Evolutionary conservation across 2,329 filamentous ascomycete species (phyloP), one percentile per base, ranked within the genome.

Genomic region (Talaromyces sp.): DNA sequence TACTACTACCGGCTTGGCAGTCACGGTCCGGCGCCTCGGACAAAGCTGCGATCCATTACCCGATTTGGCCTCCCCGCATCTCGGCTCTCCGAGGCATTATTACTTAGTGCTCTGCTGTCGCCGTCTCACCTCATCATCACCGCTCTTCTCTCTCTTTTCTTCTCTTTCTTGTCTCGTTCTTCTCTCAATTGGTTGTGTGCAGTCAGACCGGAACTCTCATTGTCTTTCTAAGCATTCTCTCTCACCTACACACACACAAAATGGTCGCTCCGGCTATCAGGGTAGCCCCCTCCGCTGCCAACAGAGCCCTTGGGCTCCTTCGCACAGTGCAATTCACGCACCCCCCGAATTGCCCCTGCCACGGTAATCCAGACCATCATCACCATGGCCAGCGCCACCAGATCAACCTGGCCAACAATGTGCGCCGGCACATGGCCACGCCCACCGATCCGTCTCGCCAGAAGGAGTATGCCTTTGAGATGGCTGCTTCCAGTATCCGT

Each of bases 401-500:
- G 66, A 73, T 77, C 0, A 71, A 77, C 2, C 74, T 80, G 6
- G 71, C 81, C 48, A 80, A 81, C 66, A 83, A 84, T 76, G 83
- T 82, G 43, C 81, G 81, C 46, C 77, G 84, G 46, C 80, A 83
- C 62, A 77, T 92, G 62, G 92, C 91, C n/a, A 93, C 91, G 0
- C 91, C 92, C 0, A 78, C 89, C 29, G 88, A 91, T 68, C 77
- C 82, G 9, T 83, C 84, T 2, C 84, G 86, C 65, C 85, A 92
- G 70, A 96, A 95, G 74, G 94, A 99, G 74, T 99, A 99, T 78
- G 94, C 94, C 14, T 99, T 99, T 72, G 94, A 99, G 75, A 96
- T 99, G 93, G 94, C 94, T 0, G 92, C 94, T 1, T 96, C 91
- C 1, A 91, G 89, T 29, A 97, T 99, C 70, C 87, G 94, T 12